phyloP scores from a whole-genome alignment of 108 stramenopile species.

The Skeletonema costatum region DNA sequence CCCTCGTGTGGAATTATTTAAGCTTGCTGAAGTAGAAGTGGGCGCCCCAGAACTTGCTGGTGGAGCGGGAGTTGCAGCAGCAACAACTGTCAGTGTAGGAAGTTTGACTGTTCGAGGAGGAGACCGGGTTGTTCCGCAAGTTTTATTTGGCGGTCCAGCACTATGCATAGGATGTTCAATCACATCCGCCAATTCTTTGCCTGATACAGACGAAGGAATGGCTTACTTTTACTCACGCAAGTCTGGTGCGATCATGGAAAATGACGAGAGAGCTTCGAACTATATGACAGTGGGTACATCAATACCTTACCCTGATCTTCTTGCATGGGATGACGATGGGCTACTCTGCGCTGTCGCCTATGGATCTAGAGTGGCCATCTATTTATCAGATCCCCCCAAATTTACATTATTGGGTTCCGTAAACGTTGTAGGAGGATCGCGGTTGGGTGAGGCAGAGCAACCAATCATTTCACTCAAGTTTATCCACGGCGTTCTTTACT shows the following conservation, averaged over 20 bases:
- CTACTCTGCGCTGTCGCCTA: constrained; percentile 68
- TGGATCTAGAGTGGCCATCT: constrained; percentile 71
- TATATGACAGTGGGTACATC: constrained; percentile 73
- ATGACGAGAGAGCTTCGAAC: constrained; percentile 57
- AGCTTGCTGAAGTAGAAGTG: constrained; percentile 52
- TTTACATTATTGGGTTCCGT: constrained; percentile 75
- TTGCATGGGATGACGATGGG: constrained; percentile 84
- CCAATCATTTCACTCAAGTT: constrained; percentile 69
- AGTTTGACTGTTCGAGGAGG: constrained; percentile 69
- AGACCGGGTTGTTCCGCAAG: constrained; percentile 64
- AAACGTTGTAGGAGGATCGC: constrained; percentile 20
- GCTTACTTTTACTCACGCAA: constrained; percentile 80
- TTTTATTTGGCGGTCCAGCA: constrained; percentile 82
- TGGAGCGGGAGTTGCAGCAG: constrained; percentile 49
- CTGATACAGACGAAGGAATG: constrained; percentile 47
- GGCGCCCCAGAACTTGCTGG: constrained; percentile 58
- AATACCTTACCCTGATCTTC: constrained; percentile 78
- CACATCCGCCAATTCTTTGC: constrained; percentile 37
- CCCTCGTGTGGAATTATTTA: constrained; percentile 65
- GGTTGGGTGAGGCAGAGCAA: constrained; percentile 29
- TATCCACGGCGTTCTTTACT: constrained; percentile 78
- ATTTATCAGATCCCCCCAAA: constrained; percentile 59
- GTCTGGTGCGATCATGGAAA: constrained; percentile 29
- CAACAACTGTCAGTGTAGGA: constrained; percentile 63
- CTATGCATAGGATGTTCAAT: constrained; percentile 62